A percentile compares a stretch with the other conserved stretches of the same genome.
Conservation (phyloP, 441 rosid genomes). For the Adansonia rubrostipa region DNA sequence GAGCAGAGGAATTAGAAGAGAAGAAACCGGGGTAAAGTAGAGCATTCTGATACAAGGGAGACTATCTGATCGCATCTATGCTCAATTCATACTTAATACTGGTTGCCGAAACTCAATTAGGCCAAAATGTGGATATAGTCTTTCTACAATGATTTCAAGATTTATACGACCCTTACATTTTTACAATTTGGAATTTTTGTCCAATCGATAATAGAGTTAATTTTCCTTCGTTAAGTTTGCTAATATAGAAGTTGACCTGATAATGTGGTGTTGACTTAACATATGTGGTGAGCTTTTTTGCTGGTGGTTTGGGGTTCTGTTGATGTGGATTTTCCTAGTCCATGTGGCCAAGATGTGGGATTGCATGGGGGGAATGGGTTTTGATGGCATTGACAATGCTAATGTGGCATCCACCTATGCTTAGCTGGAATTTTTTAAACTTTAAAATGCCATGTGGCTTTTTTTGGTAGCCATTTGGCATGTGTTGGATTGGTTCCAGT, state of each 20-base stretch:
- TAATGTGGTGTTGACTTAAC: conserved; percentile 6
- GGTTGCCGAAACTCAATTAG: conserved; percentile 14
- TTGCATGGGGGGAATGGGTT: not conserved
- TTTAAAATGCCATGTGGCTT: not conserved
- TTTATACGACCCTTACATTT: not conserved
- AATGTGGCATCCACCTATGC: not conserved
- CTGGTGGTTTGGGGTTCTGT: conserved; percentile 5
- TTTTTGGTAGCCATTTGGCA: not conserved
- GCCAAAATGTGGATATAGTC: not conserved
- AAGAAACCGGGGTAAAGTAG: conserved; percentile 4
- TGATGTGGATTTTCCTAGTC: not conserved
- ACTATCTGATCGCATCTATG: not conserved
- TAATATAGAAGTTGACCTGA: not conserved
- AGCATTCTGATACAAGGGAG: not conserved
- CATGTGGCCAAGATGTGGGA: not conserved
- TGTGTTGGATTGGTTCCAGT: conserved; percentile 4
- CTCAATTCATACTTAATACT: not conserved
- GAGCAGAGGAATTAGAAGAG: conserved; percentile 6
- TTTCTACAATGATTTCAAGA: not conserved
- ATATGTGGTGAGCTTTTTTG: not conserved
- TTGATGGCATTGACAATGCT: not conserved
- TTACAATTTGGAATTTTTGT: not conserved
- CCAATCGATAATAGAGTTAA: conserved; percentile 11
- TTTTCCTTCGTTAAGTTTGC: conserved; percentile 1
- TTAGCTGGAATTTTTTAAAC: not conserved